A percentile compares a stretch with the other conserved stretches of the same genome.
Evolutionary conservation across 768 basidiomycete species (phyloP).

Genomic region (Saitozyma podzolica): DNA sequence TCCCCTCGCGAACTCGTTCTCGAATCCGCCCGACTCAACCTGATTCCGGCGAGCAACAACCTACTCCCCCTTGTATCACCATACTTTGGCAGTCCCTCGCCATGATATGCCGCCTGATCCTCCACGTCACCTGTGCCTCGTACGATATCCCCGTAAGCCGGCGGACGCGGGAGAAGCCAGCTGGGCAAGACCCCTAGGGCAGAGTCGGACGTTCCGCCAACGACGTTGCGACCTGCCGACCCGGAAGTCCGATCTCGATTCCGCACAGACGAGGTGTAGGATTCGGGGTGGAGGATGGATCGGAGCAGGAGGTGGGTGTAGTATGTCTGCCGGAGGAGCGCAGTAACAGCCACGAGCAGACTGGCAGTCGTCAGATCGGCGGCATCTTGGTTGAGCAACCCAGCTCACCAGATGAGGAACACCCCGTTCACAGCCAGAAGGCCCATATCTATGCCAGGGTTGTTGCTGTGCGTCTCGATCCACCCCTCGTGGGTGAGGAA

Average conservation of each 20-base stretch:
- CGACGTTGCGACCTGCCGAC: too few relatives aligned
- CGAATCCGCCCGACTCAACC: too few relatives aligned
- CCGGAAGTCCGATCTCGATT: too few relatives aligned
- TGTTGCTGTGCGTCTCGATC: not conserved
- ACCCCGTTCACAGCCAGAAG: slow-evolving; percentile 4
- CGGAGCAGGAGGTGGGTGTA: slow-evolving; percentile 5
- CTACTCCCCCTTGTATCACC: slow-evolving; percentile 15
- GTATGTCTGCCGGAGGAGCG: slow-evolving; percentile 1
- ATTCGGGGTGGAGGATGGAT: not conserved
- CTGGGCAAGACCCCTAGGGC: too few relatives aligned
- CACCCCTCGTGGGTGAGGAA: not conserved
- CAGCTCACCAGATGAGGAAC: not conserved
- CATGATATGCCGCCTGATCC: slow-evolving; percentile 7
- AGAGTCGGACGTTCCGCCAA: too few relatives aligned
- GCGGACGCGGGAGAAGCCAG: slow-evolving; percentile 9
- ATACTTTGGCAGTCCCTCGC: slow-evolving; percentile 18
- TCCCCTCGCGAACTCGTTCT: too few relatives aligned
- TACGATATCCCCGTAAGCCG: slow-evolving; percentile 5
- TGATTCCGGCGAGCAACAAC: not conserved
- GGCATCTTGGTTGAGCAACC: not conserved
- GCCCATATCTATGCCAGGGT: not conserved
- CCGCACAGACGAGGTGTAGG: not conserved
- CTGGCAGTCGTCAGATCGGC: not conserved
- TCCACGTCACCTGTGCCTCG: slow-evolving; percentile 19
- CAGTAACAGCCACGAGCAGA: not conserved